Conservation (phyloP, 495 filamentous ascomycete species). For the Barbatosphaeria neglecta region DNA sequence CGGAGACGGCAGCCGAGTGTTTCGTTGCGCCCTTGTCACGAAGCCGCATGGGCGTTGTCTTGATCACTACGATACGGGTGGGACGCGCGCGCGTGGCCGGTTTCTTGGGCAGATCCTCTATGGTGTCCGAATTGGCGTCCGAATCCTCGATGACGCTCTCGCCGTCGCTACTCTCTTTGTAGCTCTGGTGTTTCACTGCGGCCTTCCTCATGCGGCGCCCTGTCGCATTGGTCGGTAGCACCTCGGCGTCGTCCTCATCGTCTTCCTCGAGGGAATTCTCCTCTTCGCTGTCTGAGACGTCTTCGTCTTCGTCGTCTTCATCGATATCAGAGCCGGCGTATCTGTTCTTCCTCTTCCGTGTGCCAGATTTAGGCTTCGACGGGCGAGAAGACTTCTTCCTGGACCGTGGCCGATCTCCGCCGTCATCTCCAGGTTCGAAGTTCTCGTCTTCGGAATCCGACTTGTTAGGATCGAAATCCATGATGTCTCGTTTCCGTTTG, state of each 20-base stretch:
- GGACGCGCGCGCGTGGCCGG: slow-evolving; percentile 11
- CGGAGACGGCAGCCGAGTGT: slow-evolving; percentile 5
- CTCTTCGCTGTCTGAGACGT: slow-evolving; percentile 38
- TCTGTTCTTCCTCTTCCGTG: slow-evolving; percentile 33
- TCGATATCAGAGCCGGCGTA: slow-evolving; percentile 54
- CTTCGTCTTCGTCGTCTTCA: slow-evolving; percentile 59
- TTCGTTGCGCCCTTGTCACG: slow-evolving; percentile 14
- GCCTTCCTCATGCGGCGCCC: slow-evolving; percentile 60
- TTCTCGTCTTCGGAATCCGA: slow-evolving; percentile 79
- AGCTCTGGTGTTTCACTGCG: slow-evolving; percentile 34
- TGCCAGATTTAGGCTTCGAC: slow-evolving; percentile 11
- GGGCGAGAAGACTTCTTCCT: slow-evolving; percentile 24
- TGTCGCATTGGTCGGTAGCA: slow-evolving; percentile 49
- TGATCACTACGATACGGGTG: slow-evolving; percentile 19
- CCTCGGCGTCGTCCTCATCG: slow-evolving; percentile 52
- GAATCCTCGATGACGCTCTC: slow-evolving; percentile 21
- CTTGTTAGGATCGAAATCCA: slow-evolving; percentile 69
- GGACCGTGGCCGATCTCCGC: slow-evolving; percentile 30
- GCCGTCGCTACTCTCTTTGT: slow-evolving; percentile 34
- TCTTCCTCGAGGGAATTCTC: slow-evolving; percentile 50
- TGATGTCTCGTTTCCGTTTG: slow-evolving; percentile 50
- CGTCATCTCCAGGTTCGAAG: slow-evolving; percentile 42
- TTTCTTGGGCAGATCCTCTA: slow-evolving; percentile 11
- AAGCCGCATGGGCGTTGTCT: slow-evolving; percentile 5
- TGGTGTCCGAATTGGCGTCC: slow-evolving; percentile 9